Percentiles rank a stretch among this genome's conserved stretches.
Conservation (phyloP, 169 alveolate species). For the Pseudocohnilembus persalinus region DNA sequence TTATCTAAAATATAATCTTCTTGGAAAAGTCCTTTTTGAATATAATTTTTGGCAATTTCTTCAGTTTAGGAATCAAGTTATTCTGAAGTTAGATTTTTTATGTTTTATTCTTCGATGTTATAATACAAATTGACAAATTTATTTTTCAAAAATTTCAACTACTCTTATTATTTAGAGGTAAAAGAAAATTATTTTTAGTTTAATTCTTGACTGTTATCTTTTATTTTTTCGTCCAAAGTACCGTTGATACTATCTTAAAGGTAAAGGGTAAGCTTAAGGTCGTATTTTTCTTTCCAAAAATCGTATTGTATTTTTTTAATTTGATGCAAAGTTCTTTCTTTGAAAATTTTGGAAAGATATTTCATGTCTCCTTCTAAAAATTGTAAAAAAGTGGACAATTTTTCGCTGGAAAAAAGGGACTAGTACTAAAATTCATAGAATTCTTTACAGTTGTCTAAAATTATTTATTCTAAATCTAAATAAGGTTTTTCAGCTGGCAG, state of each 20-base stretch:
- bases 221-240: too few relatives aligned
- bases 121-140: too few relatives aligned
- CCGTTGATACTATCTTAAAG: too few relatives aligned
- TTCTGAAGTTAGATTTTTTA: neutral
- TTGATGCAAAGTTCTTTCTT: slow-evolving; percentile 9
- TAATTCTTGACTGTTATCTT: too few relatives aligned
- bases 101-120: too few relatives aligned
- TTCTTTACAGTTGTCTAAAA: neutral
- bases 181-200: too few relatives aligned
- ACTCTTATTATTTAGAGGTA: too few relatives aligned
- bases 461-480: slow-evolving; percentile 19
- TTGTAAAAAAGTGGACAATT: neutral
- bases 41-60: neutral
- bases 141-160: too few relatives aligned
- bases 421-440: slow-evolving; percentile 2
- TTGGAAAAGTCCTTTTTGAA: neutral
- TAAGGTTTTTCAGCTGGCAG: slow-evolving; percentile 10
- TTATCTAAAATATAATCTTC: neutral
- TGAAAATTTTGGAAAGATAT: slow-evolving; percentile 21
- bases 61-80: neutral
- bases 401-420: neutral
- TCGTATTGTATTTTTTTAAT: neutral
- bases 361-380: slow-evolving; percentile 28
- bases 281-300: slow-evolving; percentile 8
- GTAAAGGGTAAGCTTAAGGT: too few relatives aligned